Base-by-base conservation (phyloP, 176 grass and related monocot species). In the Ensete glaucum region DNA sequence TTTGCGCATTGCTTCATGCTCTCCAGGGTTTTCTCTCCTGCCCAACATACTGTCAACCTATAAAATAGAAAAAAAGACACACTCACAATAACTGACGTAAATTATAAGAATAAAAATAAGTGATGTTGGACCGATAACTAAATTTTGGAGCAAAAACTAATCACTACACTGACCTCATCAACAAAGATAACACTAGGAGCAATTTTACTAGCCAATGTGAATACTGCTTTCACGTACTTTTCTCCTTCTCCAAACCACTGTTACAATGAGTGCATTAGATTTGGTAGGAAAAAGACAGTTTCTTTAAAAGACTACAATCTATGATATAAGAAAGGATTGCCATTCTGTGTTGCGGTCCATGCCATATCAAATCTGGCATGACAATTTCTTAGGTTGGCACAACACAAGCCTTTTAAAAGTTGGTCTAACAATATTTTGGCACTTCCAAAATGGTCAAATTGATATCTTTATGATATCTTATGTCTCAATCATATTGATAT, bases 171-270 rank as follows among this genome's bases (percentile, higher is more conserved):
- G 78, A 98, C 95, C 96, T 99, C 96, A 77, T 99, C 96, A 57
- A 99, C 89, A 80, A 99, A 99, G 80, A 99, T 99, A 69, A 99
- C 96, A 71, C 96, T 99, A 5, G 96, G 96, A 11, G 90, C 87
- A 84, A 95, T 99, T 91, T 99, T 99, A 81, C 96, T 95, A 54
- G 96, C 96, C 78, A 99, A 81, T 7, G 96, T 91, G 72, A 99
- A 99, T 80, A 99, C 96, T 73, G 96, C 91, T 85, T 99, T 99
- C 9, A 99, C 91, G 62, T 87, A 94, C 77, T 99, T 99, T 81
- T 99, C 96, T 73, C 96, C 96, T 94, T 99, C 96, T 19, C 96
- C 96, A 83, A 99, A 99, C 96, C 96, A 99, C 96, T 99, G 81
- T 85, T 78, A 87, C 23, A 78, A 62, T 77, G 81, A 50, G 16